Base-by-base conservation (phyloP, 805 yeast genomes). In the Candida chilensis region DNA sequence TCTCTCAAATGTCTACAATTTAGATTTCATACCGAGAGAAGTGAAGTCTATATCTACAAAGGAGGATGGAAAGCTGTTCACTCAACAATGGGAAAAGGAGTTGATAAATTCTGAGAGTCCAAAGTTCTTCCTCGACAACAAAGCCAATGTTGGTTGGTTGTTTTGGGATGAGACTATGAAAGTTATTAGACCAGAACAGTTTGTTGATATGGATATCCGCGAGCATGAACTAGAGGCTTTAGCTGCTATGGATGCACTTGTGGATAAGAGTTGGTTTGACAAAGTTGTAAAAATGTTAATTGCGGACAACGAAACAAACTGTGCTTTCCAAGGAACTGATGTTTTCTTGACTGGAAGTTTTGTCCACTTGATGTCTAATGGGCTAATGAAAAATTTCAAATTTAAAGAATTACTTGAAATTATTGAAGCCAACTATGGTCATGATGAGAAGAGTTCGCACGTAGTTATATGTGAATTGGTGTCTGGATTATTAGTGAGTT, bases 371-470 rank as follows among this genome's bases (percentile, higher is more conserved):
- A 54, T 68, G 12, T 54, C 71, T 4, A 59, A 63, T 30, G 72
- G 63, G 1, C 53, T 56, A 11, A 55, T 61, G 7, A 52, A 68
- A 3, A 39, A 54, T 3, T 39, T 82, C 12, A 39, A 57, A 0
- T 62, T 74, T 31, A 58, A 57, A 1, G 84, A 83, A 5, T 42
- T 83, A 6, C 45, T 80, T 16, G 64, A 57, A 0, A 39, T 77
- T 2, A 54, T 81, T 13, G 54, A 56, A 5, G 62, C 57, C 4
- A 47, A 67, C 5, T 84, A 79, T 44, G 70, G 71, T 10, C 61
- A 66, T 17, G 78, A 74, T 34, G 95, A 86, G 34, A 81, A 79
- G 41, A 72, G 85, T 11, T 60, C 81, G 2, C 94, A 88, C 47
- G 75, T 92, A 17, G 76, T 80, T 8, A 62, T 70, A 2, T 73